These are phyloP conservation scores for Aureobasidium namibiae DNA, from an alignment of 2,329 filamentous ascomycete genomes.

Conservation along the genomic window DNA sequence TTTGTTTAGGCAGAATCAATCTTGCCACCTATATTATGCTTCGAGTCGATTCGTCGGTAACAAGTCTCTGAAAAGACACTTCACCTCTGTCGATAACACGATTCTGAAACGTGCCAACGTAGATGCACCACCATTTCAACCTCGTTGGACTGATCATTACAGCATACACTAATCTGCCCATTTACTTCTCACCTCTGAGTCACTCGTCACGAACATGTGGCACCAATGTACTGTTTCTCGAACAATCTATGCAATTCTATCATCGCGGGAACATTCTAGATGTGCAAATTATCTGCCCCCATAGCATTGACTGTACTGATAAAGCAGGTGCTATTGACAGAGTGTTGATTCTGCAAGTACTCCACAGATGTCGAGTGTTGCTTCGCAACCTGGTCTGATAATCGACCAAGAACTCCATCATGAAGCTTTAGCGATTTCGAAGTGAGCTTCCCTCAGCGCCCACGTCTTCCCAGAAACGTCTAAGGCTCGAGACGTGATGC, in stretches of 20 bases:
- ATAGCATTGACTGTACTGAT: background rate
- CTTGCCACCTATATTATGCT: background rate
- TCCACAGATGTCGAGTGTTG: background rate
- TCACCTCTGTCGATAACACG: background rate
- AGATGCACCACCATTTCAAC: background rate
- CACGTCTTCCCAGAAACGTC: slow-evolving; percentile 56
- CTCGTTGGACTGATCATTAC: background rate
- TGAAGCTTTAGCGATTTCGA: background rate
- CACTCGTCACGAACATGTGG: background rate
- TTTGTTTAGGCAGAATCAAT: background rate
- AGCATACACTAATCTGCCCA: background rate
- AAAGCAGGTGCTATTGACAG: background rate
- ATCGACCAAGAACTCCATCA: background rate
- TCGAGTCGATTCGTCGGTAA: background rate
- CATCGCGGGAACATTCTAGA: background rate
- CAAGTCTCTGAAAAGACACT: background rate
- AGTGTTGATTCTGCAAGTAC: background rate
- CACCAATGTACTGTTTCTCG: background rate
- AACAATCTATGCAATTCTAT: background rate
- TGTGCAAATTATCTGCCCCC: background rate
- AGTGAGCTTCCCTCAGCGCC: background rate
- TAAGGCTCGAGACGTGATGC: slow-evolving; percentile 36
- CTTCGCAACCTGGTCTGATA: background rate
- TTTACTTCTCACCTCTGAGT: background rate
- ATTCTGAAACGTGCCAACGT: background rate